phyloP scores from a whole-genome alignment of 1,139 yeast genomes.

The Taiozyma sp. region DNA sequence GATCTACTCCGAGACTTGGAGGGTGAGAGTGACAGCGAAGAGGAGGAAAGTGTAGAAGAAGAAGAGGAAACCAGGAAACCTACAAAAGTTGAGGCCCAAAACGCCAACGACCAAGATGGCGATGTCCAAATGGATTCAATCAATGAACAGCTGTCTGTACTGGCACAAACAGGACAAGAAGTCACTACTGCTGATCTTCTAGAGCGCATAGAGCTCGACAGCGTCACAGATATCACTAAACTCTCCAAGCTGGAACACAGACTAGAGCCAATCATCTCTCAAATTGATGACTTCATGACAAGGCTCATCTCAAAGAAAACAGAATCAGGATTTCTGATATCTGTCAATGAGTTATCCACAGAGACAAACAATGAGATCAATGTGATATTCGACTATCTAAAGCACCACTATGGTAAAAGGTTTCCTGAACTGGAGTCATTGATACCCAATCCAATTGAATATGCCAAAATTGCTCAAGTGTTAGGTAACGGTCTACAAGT shows the following conservation, averaged over 20 bases:
- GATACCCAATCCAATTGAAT: conserved; percentile 60
- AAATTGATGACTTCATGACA: conserved; percentile 11
- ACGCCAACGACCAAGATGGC: conserved; percentile 6
- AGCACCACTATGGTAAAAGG: conserved; percentile 49
- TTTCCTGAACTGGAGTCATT: conserved; percentile 72
- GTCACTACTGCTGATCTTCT: conserved; percentile 7
- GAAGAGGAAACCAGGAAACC: background rate
- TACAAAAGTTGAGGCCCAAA: background rate
- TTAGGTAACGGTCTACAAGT: conserved; percentile 47
- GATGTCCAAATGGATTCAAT: conserved; percentile 9
- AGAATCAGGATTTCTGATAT: conserved; percentile 47
- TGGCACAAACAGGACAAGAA: conserved; percentile 4
- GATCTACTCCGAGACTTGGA: conserved; percentile 30
- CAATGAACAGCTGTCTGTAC: conserved; percentile 1
- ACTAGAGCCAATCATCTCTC: conserved; percentile 11
- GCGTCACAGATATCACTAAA: conserved; percentile 11
- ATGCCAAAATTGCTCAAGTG: conserved; percentile 47
- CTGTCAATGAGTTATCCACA: conserved; percentile 52
- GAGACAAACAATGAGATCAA: conserved; percentile 55
- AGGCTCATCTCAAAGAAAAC: conserved; percentile 16
- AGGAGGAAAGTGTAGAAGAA: conserved; percentile 2
- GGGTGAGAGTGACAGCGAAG: conserved; percentile 22
- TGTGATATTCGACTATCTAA: conserved; percentile 46
- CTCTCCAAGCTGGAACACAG: conserved; percentile 10
- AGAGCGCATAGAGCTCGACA: conserved; percentile 5